Conservation (phyloP, 2,329 filamentous ascomycete species). For the Zalaria sp. region DNA sequence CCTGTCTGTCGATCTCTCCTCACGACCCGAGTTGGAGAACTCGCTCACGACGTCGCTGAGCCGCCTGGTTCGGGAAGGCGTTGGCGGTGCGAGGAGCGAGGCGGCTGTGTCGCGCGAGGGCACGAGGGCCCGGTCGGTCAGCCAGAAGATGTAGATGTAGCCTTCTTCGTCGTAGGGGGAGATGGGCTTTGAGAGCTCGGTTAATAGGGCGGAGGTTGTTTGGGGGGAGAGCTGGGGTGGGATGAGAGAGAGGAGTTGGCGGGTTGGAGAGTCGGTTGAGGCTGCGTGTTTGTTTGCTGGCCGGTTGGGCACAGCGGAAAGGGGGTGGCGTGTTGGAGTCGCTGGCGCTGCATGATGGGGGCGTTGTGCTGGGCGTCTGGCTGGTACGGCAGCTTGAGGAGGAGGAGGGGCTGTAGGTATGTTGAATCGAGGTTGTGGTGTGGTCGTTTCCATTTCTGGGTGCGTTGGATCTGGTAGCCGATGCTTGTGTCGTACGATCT, state of each 20-base stretch:
- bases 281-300: slow-evolving; percentile 1
- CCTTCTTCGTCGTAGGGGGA: slow-evolving; percentile 65
- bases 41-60: slow-evolving; percentile 20
- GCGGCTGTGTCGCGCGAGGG: slow-evolving; percentile 29
- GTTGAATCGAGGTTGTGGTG: slow-evolving; percentile 1
- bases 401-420: too few relatives aligned
- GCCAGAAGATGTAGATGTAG: slow-evolving; percentile 99
- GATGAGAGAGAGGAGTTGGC: slow-evolving; percentile 49
- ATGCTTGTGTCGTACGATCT: slow-evolving; percentile 26
- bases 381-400: too few relatives aligned
- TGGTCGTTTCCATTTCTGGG: slow-evolving; percentile 10
- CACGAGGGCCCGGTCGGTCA: slow-evolving; percentile 53
- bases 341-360: not conserved
- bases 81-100: slow-evolving; percentile 14
- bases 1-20: not conserved
- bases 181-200: slow-evolving; percentile 63
- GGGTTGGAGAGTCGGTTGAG: slow-evolving; percentile 13
- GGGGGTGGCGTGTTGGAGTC: not conserved
- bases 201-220: slow-evolving; percentile 54
- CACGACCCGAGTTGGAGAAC: slow-evolving; percentile 10
- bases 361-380: not conserved
- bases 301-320: not conserved
- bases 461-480: slow-evolving; percentile 7
- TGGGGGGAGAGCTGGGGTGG: slow-evolving; percentile 52
- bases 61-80: slow-evolving; percentile 8